A percentile compares a stretch with the other conserved stretches of the same genome.
These are phyloP conservation scores for Mortierella hygrophila DNA, from an alignment of 192 early-diverging fungal species.

Conservation along the genomic window DNA sequence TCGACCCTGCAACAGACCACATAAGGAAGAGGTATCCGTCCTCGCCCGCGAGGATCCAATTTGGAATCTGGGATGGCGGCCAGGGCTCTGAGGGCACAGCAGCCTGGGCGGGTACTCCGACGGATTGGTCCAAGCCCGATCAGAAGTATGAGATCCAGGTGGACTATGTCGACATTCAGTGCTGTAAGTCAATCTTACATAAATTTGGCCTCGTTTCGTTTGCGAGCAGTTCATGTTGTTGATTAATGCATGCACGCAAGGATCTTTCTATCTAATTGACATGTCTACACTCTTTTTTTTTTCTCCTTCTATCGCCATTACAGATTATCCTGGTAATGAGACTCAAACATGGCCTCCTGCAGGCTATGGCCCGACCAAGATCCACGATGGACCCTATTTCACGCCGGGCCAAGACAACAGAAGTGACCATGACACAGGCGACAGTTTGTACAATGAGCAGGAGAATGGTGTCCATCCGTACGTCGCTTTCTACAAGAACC, in stretches of 20 bases:
- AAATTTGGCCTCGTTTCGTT: not conserved
- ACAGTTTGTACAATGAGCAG: conserved; percentile 2
- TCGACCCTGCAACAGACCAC: conserved; percentile 11
- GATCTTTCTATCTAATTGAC: not conserved
- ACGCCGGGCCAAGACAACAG: conserved; percentile 33
- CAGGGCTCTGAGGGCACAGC: conserved; percentile 59
- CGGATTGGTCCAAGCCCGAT: conserved; percentile 66
- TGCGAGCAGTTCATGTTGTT: not conserved
- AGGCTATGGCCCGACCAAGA: conserved; percentile 50
- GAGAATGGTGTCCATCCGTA: conserved; percentile 6
- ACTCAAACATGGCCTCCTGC: conserved; percentile 44
- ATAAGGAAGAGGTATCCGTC: conserved; percentile 63
- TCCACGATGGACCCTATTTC: conserved; percentile 13
- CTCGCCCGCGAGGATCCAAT: conserved; percentile 63
- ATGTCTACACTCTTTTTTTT: not conserved
- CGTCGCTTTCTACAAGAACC: conserved; percentile 44
- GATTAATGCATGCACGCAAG: not conserved
- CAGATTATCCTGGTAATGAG: conserved; percentile 30
- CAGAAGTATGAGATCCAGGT: conserved; percentile 57
- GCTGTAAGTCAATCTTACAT: conserved; percentile 12
- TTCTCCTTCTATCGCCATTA: not conserved
- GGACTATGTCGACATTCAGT: conserved; percentile 55
- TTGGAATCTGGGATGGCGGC: conserved; percentile 79
- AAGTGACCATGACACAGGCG: not conserved
- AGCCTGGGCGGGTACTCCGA: conserved; percentile 69